These are phyloP conservation scores for Cruciata laevipes DNA, from an alignment of 257 asterid species.

Conservation along the genomic window DNA sequence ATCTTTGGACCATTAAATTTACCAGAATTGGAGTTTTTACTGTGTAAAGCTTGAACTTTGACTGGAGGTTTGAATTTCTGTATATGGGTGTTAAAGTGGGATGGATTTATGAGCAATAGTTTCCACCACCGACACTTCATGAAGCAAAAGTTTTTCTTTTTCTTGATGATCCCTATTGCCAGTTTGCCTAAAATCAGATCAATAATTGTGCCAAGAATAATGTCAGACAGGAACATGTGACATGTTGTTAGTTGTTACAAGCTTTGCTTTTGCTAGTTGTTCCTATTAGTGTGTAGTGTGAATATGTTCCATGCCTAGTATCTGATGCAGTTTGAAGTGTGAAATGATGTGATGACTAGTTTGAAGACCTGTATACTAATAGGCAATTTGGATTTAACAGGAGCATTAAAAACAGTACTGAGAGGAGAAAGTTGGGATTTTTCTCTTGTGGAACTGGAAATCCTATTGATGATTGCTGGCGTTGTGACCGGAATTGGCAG, in stretches of 20 bases:
- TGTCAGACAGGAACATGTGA: conserved; percentile 7
- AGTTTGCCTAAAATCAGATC: conserved; percentile 7
- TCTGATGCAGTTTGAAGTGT: background rate
- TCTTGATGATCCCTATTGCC: conserved; percentile 1
- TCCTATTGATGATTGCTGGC: conserved; percentile 94
- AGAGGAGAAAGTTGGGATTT: conserved; percentile 75
- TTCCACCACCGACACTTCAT: conserved; percentile 21
- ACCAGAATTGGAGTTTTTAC: background rate
- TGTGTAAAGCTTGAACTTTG: background rate
- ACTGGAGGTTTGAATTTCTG: background rate
- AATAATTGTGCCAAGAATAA: conserved; percentile 13
- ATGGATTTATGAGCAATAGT: background rate
- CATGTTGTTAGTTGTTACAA: background rate
- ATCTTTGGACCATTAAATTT: background rate
- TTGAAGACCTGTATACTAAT: background rate
- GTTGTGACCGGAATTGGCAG: conserved; percentile 76
- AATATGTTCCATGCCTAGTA: background rate
- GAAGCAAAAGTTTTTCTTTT: background rate
- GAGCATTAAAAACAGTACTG: conserved; percentile 70
- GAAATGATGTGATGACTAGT: background rate
- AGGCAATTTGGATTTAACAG: conserved; percentile 30
- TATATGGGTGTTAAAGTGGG: conserved; percentile 1
- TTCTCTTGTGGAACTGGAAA: conserved; percentile 91
- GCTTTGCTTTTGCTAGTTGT: background rate
- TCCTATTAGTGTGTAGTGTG: background rate